A percentile compares a stretch with the other conserved stretches of the same genome.
Conservation (phyloP, 208 protist species). For the Trypanosoma congolense region DNA sequence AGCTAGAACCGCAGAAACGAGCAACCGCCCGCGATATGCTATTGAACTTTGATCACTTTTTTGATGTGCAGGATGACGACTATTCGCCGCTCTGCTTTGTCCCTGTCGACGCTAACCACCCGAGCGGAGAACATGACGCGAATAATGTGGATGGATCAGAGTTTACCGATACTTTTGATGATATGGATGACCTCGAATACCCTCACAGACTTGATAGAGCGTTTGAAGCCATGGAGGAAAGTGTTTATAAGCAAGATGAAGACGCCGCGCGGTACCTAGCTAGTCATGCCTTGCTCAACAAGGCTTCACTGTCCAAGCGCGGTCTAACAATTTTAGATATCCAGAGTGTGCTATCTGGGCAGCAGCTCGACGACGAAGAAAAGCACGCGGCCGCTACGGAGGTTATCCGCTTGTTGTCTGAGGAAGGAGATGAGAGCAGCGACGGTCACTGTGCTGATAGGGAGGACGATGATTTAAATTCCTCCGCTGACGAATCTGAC, state of each 20-base stretch:
- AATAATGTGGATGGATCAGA: slow-evolving; percentile 12
- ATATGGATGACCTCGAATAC: slow-evolving; percentile 30
- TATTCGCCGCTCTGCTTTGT: slow-evolving; percentile 78
- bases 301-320: slow-evolving; percentile 42
- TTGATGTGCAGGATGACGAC: slow-evolving; percentile 81
- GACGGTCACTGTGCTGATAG: slow-evolving; percentile 40
- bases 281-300: slow-evolving; percentile 71
- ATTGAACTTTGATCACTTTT: slow-evolving; percentile 74
- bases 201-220: slow-evolving; percentile 17
- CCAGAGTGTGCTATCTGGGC: slow-evolving; percentile 56
- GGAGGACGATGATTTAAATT: slow-evolving; percentile 27
- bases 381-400: slow-evolving; percentile 71
- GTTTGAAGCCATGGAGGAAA: slow-evolving; percentile 20
- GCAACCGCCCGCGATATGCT: slow-evolving; percentile 85
- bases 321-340: slow-evolving; percentile 74
- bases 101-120: slow-evolving; percentile 26
- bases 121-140: slow-evolving; percentile 8
- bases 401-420: slow-evolving; percentile 65
- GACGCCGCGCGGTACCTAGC: slow-evolving; percentile 41
- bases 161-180: slow-evolving; percentile 19
- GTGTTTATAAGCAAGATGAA: slow-evolving; percentile 21
- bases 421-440: slow-evolving; percentile 50
- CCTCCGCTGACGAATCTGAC: slow-evolving; percentile 2
- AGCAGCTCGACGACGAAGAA: slow-evolving; percentile 33
- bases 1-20: slow-evolving; percentile 79